These are phyloP conservation scores for Kockovaella imperatae DNA, from an alignment of 768 basidiomycete genomes.

Conservation along the genomic window DNA sequence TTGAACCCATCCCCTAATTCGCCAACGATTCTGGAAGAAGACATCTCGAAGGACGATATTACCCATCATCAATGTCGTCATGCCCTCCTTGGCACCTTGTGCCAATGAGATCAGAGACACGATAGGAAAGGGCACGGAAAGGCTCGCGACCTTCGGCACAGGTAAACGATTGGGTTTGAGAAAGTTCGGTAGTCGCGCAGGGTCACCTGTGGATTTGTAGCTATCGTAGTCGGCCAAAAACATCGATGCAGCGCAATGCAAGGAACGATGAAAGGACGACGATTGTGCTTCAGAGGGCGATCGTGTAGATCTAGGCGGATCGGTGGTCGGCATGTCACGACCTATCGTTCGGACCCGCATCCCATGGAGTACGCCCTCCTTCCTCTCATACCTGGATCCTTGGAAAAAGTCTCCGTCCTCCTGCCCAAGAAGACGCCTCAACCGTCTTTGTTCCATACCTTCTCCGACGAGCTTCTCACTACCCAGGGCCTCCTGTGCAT, in stretches of 20 bases:
- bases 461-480: slow-evolving; percentile 62
- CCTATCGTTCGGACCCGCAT: slow-evolving; percentile 10
- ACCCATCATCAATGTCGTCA: slow-evolving; percentile 34
- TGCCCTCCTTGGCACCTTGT: slow-evolving; percentile 23
- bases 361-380: slow-evolving; percentile 18
- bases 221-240: not conserved
- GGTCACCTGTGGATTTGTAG: not conserved
- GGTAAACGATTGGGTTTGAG: slow-evolving; percentile 24
- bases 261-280: not conserved
- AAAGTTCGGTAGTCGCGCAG: slow-evolving; percentile 18
- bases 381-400: slow-evolving; percentile 26
- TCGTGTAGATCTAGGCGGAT: too few relatives aligned
- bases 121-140: slow-evolving; percentile 28
- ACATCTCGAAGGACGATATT: slow-evolving; percentile 28
- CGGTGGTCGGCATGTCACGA: not conserved
- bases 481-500: slow-evolving; percentile 64
- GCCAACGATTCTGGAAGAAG: slow-evolving; percentile 20
- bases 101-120: slow-evolving; percentile 18
- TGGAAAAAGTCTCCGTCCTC: slow-evolving; percentile 35
- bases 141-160: slow-evolving; percentile 23
- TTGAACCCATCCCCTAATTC: slow-evolving; percentile 24
- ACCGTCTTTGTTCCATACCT: slow-evolving; percentile 51
- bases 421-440: slow-evolving; percentile 24
- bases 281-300: too few relatives aligned
- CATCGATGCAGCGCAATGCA: not conserved